Evolutionary conservation across 1,284 basidiomycete genomes (phyloP).

Genomic region (Stereum hirsutum): DNA sequence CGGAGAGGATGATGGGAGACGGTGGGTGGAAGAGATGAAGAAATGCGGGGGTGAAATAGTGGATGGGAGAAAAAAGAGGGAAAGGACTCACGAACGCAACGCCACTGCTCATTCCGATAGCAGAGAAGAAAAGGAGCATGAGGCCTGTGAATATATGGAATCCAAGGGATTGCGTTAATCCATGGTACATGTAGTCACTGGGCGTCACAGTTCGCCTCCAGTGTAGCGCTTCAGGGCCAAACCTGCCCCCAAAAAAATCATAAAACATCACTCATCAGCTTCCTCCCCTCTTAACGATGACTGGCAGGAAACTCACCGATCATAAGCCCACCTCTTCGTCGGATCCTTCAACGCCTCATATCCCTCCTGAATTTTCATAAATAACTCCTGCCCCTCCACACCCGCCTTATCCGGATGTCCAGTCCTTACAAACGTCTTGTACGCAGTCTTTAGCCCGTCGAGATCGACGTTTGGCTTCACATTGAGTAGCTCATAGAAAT

Average conservation of each 20-base stretch:
- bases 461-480: conserved; percentile 56
- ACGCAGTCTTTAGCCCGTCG: conserved; percentile 58
- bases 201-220: conserved; percentile 64
- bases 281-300: no score
- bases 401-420: conserved; percentile 79
- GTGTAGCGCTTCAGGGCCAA: conserved; percentile 62
- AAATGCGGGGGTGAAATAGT: neutral
- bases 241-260: conserved; percentile 32
- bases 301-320: conserved; percentile 47
- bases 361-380: conserved; percentile 67
- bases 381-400: conserved; percentile 49
- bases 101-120: conserved; percentile 48
- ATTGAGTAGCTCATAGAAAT: conserved; percentile 71
- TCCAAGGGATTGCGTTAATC: conserved; percentile 55
- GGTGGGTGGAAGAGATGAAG: no score
- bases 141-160: conserved; percentile 65
- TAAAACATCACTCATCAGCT: neutral
- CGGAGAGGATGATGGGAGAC: no score
- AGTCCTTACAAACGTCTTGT: conserved; percentile 62
- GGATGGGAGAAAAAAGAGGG: conserved; percentile 6
- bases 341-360: conserved; percentile 80
- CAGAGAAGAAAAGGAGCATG: conserved; percentile 53
- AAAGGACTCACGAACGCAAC: conserved; percentile 55
- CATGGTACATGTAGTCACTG: conserved; percentile 64
- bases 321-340: conserved; percentile 77